Conservation (phyloP, 192 early-diverging fungal species). For the Chytriomyces sp. region DNA sequence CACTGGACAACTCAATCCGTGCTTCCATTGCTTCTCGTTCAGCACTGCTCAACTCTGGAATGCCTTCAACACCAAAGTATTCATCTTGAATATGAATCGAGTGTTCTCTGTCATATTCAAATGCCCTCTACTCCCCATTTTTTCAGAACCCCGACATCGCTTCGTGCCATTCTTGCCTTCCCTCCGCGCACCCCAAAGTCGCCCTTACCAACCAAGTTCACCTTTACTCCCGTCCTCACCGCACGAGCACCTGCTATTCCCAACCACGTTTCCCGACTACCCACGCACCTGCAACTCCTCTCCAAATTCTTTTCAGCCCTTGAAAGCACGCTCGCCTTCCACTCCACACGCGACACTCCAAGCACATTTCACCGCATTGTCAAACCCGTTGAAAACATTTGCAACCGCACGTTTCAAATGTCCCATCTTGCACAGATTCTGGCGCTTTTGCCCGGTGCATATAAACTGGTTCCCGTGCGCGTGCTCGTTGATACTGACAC, state of each 20-base stretch:
- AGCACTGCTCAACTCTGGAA: too few species aligned
- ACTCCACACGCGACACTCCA: slow-evolving; percentile 28
- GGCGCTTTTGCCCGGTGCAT: slow-evolving; percentile 57
- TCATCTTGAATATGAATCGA: too few species aligned
- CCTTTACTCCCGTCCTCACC: neutral
- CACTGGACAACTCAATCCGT: too few species aligned
- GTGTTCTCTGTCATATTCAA: too few species aligned
- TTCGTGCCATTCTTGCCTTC: too few species aligned
- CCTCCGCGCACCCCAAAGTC: neutral
- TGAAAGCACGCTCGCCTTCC: slow-evolving; percentile 39
- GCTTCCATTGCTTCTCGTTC: too few species aligned
- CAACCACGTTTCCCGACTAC: slow-evolving; percentile 13
- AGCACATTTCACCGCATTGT: slow-evolving; percentile 51
- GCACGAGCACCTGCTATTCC: neutral
- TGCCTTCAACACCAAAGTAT: too few species aligned
- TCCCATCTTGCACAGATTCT: slow-evolving; percentile 58
- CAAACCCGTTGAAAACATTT: slow-evolving; percentile 59
- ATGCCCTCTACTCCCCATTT: too few species aligned
- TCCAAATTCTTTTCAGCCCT: slow-evolving; percentile 44
- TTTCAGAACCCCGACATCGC: too few species aligned
- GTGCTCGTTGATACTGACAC: slow-evolving; percentile 22
- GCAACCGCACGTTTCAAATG: slow-evolving; percentile 57
- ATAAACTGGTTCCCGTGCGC: slow-evolving; percentile 37
- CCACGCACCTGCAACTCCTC: slow-evolving; percentile 31
- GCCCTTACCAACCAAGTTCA: neutral